phyloP scores from a whole-genome alignment of 1,284 basidiomycete species.

The Rhodotorula sp. region DNA sequence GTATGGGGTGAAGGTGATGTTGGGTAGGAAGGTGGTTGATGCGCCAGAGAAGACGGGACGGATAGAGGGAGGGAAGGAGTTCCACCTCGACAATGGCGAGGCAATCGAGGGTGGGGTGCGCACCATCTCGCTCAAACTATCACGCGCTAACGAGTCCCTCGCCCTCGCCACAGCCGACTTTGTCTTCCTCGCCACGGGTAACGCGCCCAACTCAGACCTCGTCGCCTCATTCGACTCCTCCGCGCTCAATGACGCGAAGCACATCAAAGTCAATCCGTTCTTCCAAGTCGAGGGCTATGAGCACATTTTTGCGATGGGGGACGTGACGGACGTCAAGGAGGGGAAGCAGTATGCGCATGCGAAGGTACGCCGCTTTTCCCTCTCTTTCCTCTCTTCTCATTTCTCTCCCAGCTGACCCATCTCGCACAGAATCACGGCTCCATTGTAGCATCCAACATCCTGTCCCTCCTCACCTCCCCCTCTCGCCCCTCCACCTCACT shows the following conservation, averaged over 20 bases:
- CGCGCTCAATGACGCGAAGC: conserved; percentile 44
- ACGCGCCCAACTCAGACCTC: conserved; percentile 50
- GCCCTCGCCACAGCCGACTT: conserved; percentile 48
- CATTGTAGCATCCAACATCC: conserved; percentile 40
- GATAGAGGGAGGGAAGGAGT: conserved; percentile 34
- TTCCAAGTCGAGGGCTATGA: conserved; percentile 21
- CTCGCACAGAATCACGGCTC: conserved; percentile 32
- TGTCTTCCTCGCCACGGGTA: conserved; percentile 52
- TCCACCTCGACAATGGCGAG: conserved; percentile 40
- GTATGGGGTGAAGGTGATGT: conserved; percentile 48
- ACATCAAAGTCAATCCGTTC: conserved; percentile 48
- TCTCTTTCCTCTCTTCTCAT: neutral
- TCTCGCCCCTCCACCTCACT: neutral
- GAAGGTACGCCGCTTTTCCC: conserved; percentile 4
- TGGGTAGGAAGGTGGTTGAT: conserved; percentile 47
- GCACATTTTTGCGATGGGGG: conserved; percentile 46
- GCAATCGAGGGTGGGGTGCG: conserved; percentile 43
- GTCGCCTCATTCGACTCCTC: conserved; percentile 45
- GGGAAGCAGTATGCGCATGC: conserved; percentile 33
- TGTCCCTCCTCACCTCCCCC: conserved; percentile 24
- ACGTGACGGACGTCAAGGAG: conserved; percentile 42
- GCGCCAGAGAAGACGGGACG: conserved; percentile 43
- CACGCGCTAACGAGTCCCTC: neutral
- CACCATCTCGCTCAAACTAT: neutral
- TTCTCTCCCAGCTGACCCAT: neutral